Evolutionary conservation across 257 asterid species (phyloP), one percentile per base, ranked within the genome.

Genomic region (Gynochthodes officinalis): DNA sequence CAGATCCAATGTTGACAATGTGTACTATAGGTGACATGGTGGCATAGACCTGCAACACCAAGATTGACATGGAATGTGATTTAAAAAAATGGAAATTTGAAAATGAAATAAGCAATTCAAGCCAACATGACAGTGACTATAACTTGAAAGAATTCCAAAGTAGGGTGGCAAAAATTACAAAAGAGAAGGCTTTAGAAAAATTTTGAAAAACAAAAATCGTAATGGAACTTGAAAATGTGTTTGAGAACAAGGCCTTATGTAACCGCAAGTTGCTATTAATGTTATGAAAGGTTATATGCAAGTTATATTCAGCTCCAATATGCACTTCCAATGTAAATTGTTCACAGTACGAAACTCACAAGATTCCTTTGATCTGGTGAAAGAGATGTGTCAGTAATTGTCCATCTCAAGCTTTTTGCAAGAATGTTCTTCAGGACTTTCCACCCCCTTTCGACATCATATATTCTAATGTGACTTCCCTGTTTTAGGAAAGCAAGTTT

Each of bases 391-490:
- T 93, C 98, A 32, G 98, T 93, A 66, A 93, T 85, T 19, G 98
- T 88, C 97, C 98, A 93, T 79, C 92, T 84, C 86, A 90, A 85
- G 88, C 96, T 87, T 85, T 79, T 79, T 3, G 97, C 97, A 58
- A 76, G 77, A 78, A 90, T 80, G 76, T 89, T 81, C 89, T 93
- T 93, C 76, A 59, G 90, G 76, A 93, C 95, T 85, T 83, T 93
- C 98, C 97, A 90, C 79, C 90, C 92, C 73, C 82, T 75, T 8
- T 93, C 98, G 23, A 93, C 98, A 63, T 93, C 80, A 49, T 93
- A 93, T 82, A 90, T 80, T 82, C 89, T 86, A 66, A 93, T 88
- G 65, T 88, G 92, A 76, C 98, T 89, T 81, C 96, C 98, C 98
- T 93, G 84, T 53, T 76, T n/a, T 71, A 48, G 37, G 19, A 25